These are phyloP conservation scores for Boletus subluridellus DNA, from an alignment of 1,284 basidiomycete species.

Conservation along the genomic window DNA sequence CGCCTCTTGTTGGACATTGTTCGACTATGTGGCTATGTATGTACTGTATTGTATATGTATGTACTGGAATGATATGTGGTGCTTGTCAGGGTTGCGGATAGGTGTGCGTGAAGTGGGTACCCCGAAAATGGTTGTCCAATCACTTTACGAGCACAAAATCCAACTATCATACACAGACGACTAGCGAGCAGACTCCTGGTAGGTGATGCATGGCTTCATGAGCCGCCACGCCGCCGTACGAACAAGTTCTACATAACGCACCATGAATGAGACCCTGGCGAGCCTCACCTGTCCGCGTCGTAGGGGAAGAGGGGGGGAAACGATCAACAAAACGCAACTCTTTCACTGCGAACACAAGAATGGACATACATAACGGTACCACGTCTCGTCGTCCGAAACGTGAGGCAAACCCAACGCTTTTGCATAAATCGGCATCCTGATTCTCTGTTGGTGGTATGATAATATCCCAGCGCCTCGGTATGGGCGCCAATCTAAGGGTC, in stretches of 20 bases:
- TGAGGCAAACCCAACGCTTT: constrained; percentile 26
- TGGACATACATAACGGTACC: constrained; percentile 27
- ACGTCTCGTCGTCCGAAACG: constrained; percentile 27
- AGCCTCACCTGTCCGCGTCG: constrained; percentile 15
- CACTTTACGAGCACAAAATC: no score
- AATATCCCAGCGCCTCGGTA: neutral
- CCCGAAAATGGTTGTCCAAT: no score
- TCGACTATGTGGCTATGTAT: no score
- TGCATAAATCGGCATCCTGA: constrained; percentile 26
- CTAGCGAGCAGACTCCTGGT: neutral
- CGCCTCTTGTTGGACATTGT: no score
- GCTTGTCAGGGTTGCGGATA: no score
- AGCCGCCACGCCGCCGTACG: constrained; percentile 3
- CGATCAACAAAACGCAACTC: neutral
- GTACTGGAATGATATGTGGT: no score
- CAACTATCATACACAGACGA: no score
- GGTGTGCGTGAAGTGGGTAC: no score
- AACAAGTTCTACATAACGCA: constrained; percentile 27
- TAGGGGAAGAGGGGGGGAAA: neutral
- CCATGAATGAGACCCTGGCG: constrained; percentile 15
- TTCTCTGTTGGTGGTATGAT: constrained; percentile 13
- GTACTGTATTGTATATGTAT: no score
- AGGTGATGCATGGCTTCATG: neutral
- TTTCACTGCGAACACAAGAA: neutral
- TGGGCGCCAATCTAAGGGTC: neutral